A percentile compares a stretch with the other conserved stretches of the same genome.
These are phyloP conservation scores for Striga hermonthica DNA, from an alignment of 305 asterid species.

Conservation along the genomic window DNA sequence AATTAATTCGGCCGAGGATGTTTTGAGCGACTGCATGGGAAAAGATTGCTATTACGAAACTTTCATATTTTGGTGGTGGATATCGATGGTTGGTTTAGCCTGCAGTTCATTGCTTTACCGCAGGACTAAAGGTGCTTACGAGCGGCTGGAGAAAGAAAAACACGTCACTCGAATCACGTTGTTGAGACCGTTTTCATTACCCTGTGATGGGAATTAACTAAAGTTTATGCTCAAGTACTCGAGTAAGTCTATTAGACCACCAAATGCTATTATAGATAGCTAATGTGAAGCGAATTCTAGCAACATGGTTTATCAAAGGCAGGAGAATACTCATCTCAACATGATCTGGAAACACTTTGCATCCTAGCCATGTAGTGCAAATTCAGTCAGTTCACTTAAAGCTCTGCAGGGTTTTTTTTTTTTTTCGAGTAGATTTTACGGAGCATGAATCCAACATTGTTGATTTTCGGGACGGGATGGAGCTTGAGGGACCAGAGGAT, in stretches of 20 bases:
- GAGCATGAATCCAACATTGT: no score
- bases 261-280: no score
- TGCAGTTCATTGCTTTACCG: conserved; percentile 45
- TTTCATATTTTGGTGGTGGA: conserved; percentile 56
- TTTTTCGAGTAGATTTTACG: background rate
- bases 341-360: no score
- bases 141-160: conserved; percentile 34
- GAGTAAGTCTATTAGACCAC: no score
- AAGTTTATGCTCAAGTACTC: conserved; percentile 1
- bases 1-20: conserved; percentile 33
- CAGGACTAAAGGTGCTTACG: conserved; percentile 51
- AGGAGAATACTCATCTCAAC: no score
- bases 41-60: conserved; percentile 51
- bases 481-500: conserved; percentile 67
- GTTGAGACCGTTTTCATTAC: conserved; percentile 33
- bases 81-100: conserved; percentile 51
- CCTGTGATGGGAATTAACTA: conserved; percentile 18
- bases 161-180: conserved; percentile 29
- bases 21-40: conserved; percentile 48
- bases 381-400: no score
- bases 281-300: no score
- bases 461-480: conserved; percentile 75
- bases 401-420: background rate
- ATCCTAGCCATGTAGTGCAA: no score
- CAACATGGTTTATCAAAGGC: no score